Base-by-base conservation (phyloP, 148 eudicot species). In the Gaultheria prostrata region DNA sequence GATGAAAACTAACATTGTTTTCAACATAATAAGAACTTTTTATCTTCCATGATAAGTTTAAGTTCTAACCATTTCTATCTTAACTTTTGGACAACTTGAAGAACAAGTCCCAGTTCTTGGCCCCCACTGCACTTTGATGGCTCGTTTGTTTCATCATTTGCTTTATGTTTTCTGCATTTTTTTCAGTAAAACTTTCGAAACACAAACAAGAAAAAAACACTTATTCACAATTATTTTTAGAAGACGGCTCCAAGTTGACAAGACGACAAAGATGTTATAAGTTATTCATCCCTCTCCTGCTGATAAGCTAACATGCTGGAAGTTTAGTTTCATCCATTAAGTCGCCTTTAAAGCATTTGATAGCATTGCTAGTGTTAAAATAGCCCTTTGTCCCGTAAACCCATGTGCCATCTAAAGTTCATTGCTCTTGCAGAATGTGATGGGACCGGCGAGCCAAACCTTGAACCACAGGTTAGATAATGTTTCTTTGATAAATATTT, bases 391-490 rank as follows among this genome's bases (percentile, higher is more conserved):
- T 51, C 70, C 28, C 53, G 30, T 39, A 56, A 78, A 39, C 57
- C 51, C 61, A 61, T 17, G 67, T 79, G 72, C 82, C 82, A 83
- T 65, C 53, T 82, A 51, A 78, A 30, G 26, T 61, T 10, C 4
- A 50, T 79, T 87, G 77, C 78, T 83, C 30, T 87, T 86, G 90
- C 95, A 96, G 99, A 94, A 86, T 97, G 99, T 86, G 99, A 97
- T 77, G 99, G 99, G 75, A 89, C 92, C 20, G 99, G 99, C 18
- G 99, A 97, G 74, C 94, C 97, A 56, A 93, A 97, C 83, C 75
- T 97, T 32, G 99, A 97, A 83, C 85, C 85, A 82, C 99, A 96
- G 98, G 98, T 96, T 54, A 53, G 77, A 77, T 57, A 78, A 35
- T 32, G n/a, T 45, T 72, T 83, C 9, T 12, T 5, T 54, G 50